These are phyloP conservation scores for Sporothrix variecibatus DNA, from an alignment of 2,329 filamentous ascomycete species.

Conservation along the genomic window DNA sequence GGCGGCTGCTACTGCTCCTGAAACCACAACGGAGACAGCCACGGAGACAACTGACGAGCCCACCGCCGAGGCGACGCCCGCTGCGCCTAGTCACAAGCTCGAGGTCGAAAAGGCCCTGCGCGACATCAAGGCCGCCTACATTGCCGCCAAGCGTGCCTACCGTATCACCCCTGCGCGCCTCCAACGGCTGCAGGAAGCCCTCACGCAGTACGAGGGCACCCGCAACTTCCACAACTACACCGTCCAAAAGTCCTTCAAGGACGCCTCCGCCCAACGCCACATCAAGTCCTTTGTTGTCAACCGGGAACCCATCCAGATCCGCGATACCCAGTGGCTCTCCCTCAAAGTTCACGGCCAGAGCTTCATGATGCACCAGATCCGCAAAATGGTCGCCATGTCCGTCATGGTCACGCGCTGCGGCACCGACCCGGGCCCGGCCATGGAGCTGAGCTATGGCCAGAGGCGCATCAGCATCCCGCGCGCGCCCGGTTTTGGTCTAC, in stretches of 20 bases:
- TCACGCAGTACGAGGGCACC: slow-evolving; percentile 78
- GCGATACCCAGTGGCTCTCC: slow-evolving; percentile 92
- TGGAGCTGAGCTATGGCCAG: slow-evolving; percentile 71
- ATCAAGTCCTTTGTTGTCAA: slow-evolving; percentile 91
- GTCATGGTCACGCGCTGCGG: slow-evolving; percentile 83
- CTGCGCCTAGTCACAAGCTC: slow-evolving; percentile 32
- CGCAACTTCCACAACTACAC: slow-evolving; percentile 98
- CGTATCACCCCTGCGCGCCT: slow-evolving; percentile 74
- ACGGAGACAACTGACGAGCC: background rate
- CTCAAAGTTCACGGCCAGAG: slow-evolving; percentile 96
- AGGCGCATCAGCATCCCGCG: slow-evolving; percentile 87
- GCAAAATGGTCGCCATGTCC: slow-evolving; percentile 97
- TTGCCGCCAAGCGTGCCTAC: slow-evolving; percentile 80
- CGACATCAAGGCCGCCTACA: slow-evolving; percentile 77
- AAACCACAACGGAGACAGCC: background rate
- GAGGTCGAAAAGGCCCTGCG: slow-evolving; percentile 66
- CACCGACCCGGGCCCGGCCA: slow-evolving; percentile 68
- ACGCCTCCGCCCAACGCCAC: slow-evolving; percentile 82
- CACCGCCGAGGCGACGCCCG: slow-evolving; percentile 37
- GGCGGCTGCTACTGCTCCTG: background rate
- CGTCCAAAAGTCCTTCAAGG: slow-evolving; percentile 77
- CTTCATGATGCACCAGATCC: slow-evolving; percentile 99
- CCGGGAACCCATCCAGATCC: slow-evolving; percentile 74
- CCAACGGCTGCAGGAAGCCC: slow-evolving; percentile 70
- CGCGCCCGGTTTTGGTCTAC: slow-evolving; percentile 81